Base-by-base conservation (phyloP, 176 grass and related monocot genomes). In the Thalia dealbata region DNA sequence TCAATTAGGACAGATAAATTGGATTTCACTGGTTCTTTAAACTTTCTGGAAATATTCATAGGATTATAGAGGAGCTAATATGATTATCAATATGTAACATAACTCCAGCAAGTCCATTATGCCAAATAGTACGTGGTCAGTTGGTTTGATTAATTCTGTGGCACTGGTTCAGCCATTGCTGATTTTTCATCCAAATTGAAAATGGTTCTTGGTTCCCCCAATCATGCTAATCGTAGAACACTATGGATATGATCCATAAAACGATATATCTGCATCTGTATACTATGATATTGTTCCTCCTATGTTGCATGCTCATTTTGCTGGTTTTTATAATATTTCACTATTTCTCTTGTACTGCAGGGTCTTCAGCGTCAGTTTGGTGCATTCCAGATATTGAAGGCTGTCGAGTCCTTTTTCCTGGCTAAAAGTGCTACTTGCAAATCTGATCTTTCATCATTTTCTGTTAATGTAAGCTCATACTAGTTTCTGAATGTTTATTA, bases 361-460 rank as follows among this genome's bases (percentile, higher is more conserved):
- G 90, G 90, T 30, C 85, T 86, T 79, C 67, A 56, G 38, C 83
- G 81, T 7, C 79, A 76, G 64, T 70, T 24, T 69, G 79, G 87
- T 50, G 95, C 90, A 18, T 97, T 97, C 69, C 89, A 92, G 78
- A 71, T 97, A 79, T 69, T 97, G 79, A 97, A 92, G 76, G 88
- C 85, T 45, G 72, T 81, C 21, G 85, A 92, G 73, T 66, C 78
- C 6, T 92, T 88, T 90, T 92, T 92, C 71, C 30, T 73, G 76
- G 64, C 85, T 66, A 79, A 48, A 63, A 86, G 91, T 63, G 71
- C 86, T 52, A 58, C 51, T 16, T 97, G 95, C 82, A 92, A 88
- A 88, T 76, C 76, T 46, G 87, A 97, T 78, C 61, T 75, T 44
- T 24, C 61, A 7, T 84, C 79, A 22, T 97, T 92, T 90, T 84